A percentile compares a stretch with the other conserved stretches of the same genome.
phyloP scores from a whole-genome alignment of 352 stramenopile species.

The Elongisporangium undulatum region DNA sequence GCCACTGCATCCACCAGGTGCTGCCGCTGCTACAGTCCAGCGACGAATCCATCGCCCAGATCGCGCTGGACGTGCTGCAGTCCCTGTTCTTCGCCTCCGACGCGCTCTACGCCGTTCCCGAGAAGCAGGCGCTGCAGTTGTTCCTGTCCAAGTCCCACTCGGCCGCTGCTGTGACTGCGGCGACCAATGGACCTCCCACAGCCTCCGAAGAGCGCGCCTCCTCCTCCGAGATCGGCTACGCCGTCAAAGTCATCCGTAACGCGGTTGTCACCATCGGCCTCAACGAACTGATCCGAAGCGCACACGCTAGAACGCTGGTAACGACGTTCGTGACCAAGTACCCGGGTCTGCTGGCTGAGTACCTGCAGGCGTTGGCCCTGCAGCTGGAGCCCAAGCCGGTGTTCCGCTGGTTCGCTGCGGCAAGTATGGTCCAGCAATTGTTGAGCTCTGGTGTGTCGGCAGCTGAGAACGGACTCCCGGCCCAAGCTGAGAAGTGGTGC shows the following conservation, averaged over 20 bases:
- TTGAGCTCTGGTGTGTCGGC: slow-evolving; percentile 20
- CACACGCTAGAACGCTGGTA: slow-evolving; percentile 49
- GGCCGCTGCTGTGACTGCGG: background rate
- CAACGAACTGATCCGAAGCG: slow-evolving; percentile 53
- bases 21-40: slow-evolving; percentile 61
- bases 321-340: slow-evolving; percentile 54
- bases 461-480: background rate
- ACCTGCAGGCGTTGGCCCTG: slow-evolving; percentile 45
- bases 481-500: slow-evolving; percentile 19
- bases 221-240: slow-evolving; percentile 38
- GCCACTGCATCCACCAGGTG: slow-evolving; percentile 56
- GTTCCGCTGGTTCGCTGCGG: slow-evolving; percentile 77
- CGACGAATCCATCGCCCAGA: slow-evolving; percentile 31
- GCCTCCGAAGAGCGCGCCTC: slow-evolving; percentile 12
- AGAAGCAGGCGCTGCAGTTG: slow-evolving; percentile 32
- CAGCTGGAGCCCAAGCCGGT: slow-evolving; percentile 70
- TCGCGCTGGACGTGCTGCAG: slow-evolving; percentile 33
- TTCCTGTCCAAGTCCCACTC: slow-evolving; percentile 39
- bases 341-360: slow-evolving; percentile 54
- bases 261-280: slow-evolving; percentile 57
- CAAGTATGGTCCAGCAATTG: slow-evolving; percentile 65
- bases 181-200: slow-evolving; percentile 1
- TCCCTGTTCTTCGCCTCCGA: slow-evolving; percentile 54
- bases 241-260: slow-evolving; percentile 61
- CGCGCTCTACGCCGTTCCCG: slow-evolving; percentile 50